Evolutionary conservation across 345 rosid genomes (phyloP).

Genomic region (Rubroshorea leprosula): DNA sequence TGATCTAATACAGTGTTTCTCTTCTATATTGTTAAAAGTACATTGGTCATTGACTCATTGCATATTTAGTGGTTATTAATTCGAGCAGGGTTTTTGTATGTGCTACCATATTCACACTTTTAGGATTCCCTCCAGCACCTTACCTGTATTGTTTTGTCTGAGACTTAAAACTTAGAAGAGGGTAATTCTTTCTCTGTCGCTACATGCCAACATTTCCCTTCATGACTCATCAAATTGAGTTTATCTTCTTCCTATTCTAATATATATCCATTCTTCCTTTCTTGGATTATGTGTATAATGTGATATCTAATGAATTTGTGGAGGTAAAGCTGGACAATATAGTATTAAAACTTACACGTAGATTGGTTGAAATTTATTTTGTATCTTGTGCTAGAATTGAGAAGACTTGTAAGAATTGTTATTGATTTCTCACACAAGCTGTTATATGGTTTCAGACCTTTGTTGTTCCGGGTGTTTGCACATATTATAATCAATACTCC

Average conservation of each 20-base stretch:
- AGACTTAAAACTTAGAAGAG: too few relatives aligned
- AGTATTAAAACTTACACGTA: not conserved
- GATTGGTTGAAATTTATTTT: not conserved
- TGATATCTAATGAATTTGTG: too few relatives aligned
- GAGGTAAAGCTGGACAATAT: too few relatives aligned
- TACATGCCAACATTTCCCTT: too few relatives aligned
- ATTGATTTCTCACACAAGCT: conserved; percentile 13
- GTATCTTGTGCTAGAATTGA: not conserved
- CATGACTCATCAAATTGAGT: too few relatives aligned
- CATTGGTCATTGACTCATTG: not conserved
- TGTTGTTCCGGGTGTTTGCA: conserved; percentile 57
- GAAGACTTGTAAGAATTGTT: not conserved
- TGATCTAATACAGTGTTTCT: not conserved
- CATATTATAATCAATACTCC: conserved; percentile 71
- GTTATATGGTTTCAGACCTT: conserved; percentile 42
- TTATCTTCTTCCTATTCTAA: too few relatives aligned
- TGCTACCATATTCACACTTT: too few relatives aligned
- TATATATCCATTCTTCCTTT: too few relatives aligned
- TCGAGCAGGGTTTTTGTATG: not conserved
- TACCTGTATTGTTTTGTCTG: too few relatives aligned
- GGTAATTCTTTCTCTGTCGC: too few relatives aligned
- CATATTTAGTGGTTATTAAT: not conserved
- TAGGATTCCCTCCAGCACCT: too few relatives aligned
- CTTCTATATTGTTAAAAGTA: not conserved
- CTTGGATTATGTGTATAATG: too few relatives aligned